phyloP scores from a whole-genome alignment of 2,329 filamentous ascomycete species.

The Lachnum nothofagi region DNA sequence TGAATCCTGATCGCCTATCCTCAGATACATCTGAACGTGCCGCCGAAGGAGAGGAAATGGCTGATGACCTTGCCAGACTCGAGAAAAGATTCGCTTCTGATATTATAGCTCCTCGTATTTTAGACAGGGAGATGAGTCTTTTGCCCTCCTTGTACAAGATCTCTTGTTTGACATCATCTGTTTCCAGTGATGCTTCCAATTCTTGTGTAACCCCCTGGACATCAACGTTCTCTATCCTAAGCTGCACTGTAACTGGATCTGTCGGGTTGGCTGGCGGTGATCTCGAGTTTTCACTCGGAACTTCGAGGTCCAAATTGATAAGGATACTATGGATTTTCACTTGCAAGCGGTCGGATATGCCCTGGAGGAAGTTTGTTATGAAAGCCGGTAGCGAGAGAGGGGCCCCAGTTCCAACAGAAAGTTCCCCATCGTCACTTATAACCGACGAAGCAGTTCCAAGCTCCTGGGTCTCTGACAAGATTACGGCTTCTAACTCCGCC shows the following conservation, averaged over 20 bases:
- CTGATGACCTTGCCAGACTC: conserved; percentile 52
- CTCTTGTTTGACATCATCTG: conserved; percentile 5
- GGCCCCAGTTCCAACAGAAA: conserved; percentile 63
- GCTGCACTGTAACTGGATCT: conserved; percentile 58
- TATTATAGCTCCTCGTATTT: conserved; percentile 60
- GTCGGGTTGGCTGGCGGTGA: conserved; percentile 38
- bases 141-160: conserved; percentile 55
- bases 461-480: conserved; percentile 58
- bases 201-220: conserved; percentile 58
- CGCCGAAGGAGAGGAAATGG: conserved; percentile 52
- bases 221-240: conserved; percentile 59
- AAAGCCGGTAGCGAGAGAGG: conserved; percentile 64
- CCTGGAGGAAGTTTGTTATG: conserved; percentile 66
- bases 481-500: conserved; percentile 61
- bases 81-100: conserved; percentile 64
- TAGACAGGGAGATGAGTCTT: conserved; percentile 57
- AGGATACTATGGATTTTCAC: conserved; percentile 60
- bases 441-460: conserved; percentile 56
- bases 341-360: conserved; percentile 66
- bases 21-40: conserved; percentile 41
- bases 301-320: conserved; percentile 59
- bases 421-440: conserved; percentile 57
- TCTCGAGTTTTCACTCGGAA: conserved; percentile 42
- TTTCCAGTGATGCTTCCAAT: conserved; percentile 31
- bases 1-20: conserved; percentile 27